These are phyloP conservation scores for Xylariomycetidae sp. DNA, from an alignment of 2,329 filamentous ascomycete species.

Conservation along the genomic window DNA sequence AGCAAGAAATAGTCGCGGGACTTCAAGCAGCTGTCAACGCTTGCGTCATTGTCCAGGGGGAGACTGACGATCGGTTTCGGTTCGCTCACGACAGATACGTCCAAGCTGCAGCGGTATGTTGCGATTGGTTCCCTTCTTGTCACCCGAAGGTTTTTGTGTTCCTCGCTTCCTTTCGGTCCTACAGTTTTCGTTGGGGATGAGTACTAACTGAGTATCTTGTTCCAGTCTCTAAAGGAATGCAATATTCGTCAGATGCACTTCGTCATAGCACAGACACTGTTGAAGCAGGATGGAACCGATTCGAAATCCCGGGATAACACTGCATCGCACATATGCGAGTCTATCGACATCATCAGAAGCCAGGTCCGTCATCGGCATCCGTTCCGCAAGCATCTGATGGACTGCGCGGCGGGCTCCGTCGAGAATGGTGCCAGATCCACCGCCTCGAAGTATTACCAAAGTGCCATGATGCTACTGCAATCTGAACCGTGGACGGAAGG, in stretches of 20 bases:
- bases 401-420: conserved; percentile 70
- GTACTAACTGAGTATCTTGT: too few species aligned
- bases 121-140: too few species aligned
- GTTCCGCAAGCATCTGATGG: conserved; percentile 71
- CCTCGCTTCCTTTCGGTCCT: too few species aligned
- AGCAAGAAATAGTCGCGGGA: conserved; percentile 66
- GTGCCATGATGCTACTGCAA: conserved; percentile 74
- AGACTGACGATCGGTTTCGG: conserved; percentile 78
- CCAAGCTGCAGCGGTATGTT: conserved; percentile 54
- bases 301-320: conserved; percentile 62
- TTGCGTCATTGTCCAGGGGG: conserved; percentile 74
- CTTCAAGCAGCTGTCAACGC: conserved; percentile 76
- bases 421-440: conserved; percentile 80
- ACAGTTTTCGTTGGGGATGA: too few species aligned
- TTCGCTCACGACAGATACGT: conserved; percentile 88
- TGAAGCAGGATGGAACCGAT: conserved; percentile 62
- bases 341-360: conserved; percentile 66
- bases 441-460: conserved; percentile 73
- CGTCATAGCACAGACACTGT: conserved; percentile 73
- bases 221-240: conserved; percentile 56
- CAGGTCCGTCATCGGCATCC: conserved; percentile 53
- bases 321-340: conserved; percentile 75
- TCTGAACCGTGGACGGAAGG: conserved; percentile 68
- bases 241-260: conserved; percentile 81
- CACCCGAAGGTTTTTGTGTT: too few species aligned